These are phyloP conservation scores for Aspergillus versicolor DNA, from an alignment of 2,329 filamentous ascomycete genomes.

Conservation along the genomic window DNA sequence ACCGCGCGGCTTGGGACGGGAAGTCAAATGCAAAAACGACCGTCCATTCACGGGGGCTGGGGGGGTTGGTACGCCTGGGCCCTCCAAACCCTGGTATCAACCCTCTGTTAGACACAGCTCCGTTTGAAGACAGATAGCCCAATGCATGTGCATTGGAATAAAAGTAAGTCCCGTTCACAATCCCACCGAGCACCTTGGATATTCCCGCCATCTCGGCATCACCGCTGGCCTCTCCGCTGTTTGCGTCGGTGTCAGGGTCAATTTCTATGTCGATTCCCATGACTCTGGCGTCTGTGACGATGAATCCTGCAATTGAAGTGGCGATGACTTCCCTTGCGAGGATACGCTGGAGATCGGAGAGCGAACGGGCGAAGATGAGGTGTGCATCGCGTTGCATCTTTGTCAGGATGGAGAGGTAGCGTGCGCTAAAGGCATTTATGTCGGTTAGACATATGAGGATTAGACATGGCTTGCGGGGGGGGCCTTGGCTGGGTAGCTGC, in stretches of 20 bases:
- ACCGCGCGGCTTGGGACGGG: constrained; percentile 1
- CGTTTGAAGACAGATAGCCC: neutral
- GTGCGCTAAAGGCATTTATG: neutral
- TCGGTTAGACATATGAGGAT: constrained; percentile 5
- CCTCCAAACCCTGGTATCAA: neutral
- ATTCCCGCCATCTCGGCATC: neutral
- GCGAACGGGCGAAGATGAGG: neutral
- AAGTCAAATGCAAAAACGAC: constrained; percentile 17
- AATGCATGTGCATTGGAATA: neutral
- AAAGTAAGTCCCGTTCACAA: neutral
- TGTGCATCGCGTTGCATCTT: constrained; percentile 12
- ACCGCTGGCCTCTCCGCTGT: neutral
- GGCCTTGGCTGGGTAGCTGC: neutral
- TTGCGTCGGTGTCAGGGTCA: neutral
- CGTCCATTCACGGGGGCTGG: neutral
- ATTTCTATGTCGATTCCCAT: constrained; percentile 2
- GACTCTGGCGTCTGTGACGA: constrained; percentile 9
- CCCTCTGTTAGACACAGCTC: neutral
- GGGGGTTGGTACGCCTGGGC: neutral
- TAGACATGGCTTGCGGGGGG: neutral
- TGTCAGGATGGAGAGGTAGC: neutral
- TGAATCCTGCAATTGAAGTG: constrained; percentile 7
- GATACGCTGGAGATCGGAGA: neutral
- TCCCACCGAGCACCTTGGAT: neutral
- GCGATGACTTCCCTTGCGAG: constrained; percentile 1